These are phyloP conservation scores for Agrocybe pediades DNA, from an alignment of 768 basidiomycete genomes.

Conservation along the genomic window DNA sequence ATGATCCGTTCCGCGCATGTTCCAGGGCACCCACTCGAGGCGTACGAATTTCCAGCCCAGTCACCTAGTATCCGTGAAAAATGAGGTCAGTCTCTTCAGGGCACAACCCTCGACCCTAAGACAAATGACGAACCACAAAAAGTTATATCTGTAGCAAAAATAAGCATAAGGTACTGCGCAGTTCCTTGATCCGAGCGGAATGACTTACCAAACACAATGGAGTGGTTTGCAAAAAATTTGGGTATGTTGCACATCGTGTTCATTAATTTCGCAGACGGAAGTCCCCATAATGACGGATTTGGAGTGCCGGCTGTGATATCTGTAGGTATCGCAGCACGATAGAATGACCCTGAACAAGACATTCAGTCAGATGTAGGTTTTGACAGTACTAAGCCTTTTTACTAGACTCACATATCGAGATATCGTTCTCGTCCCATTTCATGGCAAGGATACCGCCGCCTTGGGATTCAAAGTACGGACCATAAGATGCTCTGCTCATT, in stretches of 20 bases:
- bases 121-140: conserved; percentile 62
- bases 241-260: conserved; percentile 59
- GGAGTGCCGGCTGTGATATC: conserved; percentile 67
- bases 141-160: conserved; percentile 64
- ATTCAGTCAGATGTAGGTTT: conserved; percentile 3
- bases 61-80: conserved; percentile 48
- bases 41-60: conserved; percentile 84
- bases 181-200: neutral
- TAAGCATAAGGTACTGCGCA: neutral
- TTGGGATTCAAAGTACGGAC: conserved; percentile 75
- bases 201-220: conserved; percentile 71
- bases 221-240: conserved; percentile 66
- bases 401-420: conserved; percentile 67
- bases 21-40: conserved; percentile 69
- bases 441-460: conserved; percentile 87
- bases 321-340: conserved; percentile 71
- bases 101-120: neutral
- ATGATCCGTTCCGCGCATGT: conserved; percentile 64
- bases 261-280: conserved; percentile 64
- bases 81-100: neutral
- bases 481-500: conserved; percentile 85
- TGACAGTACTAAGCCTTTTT: neutral
- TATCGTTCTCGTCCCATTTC: conserved; percentile 84
- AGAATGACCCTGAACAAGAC: conserved; percentile 71
- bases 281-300: conserved; percentile 68